Base-by-base conservation (phyloP, 306 rosid genomes). In the Prunus salicina region DNA sequence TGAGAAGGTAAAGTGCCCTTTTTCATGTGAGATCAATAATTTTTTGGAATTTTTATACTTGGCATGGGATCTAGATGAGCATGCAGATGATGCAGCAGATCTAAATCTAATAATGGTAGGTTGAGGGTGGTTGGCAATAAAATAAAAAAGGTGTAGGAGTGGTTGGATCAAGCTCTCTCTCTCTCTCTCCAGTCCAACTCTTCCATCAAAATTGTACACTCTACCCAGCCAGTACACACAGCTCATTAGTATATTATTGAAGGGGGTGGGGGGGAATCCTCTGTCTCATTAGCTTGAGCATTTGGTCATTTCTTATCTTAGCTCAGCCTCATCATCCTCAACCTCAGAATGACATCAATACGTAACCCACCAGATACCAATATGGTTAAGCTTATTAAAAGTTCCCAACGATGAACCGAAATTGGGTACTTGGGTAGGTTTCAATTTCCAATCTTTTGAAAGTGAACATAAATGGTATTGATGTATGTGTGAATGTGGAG, bases 121-220 rank as follows among this genome's bases (percentile, higher is more conserved):
- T 56, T 43, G 76, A 81, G 84, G 89, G 86, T 82, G 82, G 87
- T 90, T 89, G 78, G 81, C 79, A 71, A 76, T 72, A 51, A 71
- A 75, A 70, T 57, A 32, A 47, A 64, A 22, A 69, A 65, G 53
- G 82, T 76, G 45, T 84, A 71, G 58, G 74, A 56, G 81, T 72
- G 6, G 84, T 81, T 88, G 86, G 83, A 82, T 61, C 57, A 77
- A 75, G 81, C 69, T 68, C 75, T 72, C 63, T 68, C 49, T 49
- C 69, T 68, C 75, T 72, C 63, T 27, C 32, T n/a, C 4, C 27
- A 9, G 14, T 58, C 64, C 45, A 62, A 15, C 13, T 62, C 45
- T 30, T 28, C 68, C 76, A 38, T 55, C 53, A 72, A 30, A 32
- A 19, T 18, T 52, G 47, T 66, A 34, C 71, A 34, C 25, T 52